Conservation (phyloP, 2,329 filamentous ascomycete genomes). For the Microdochium paspali region DNA sequence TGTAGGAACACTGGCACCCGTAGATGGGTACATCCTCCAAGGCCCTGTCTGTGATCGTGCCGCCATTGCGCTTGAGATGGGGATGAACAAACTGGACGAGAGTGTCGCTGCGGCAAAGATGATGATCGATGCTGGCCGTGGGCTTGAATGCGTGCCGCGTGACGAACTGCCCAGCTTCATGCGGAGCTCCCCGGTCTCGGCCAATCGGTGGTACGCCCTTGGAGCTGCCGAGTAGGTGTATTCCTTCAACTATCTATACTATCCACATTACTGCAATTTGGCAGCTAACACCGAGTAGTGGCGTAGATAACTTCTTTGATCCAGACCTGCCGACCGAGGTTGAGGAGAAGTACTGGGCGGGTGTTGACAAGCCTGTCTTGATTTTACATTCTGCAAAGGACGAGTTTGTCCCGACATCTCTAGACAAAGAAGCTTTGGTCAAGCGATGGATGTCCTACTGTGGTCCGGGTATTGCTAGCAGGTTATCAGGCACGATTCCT, state of each 20-base stretch:
- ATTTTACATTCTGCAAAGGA: constrained; percentile 59
- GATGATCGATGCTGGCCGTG: constrained; percentile 45
- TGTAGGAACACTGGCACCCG: constrained; percentile 30
- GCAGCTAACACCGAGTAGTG: constrained; percentile 26
- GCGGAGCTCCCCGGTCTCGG: constrained; percentile 34
- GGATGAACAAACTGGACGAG: constrained; percentile 29
- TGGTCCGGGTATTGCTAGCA: constrained; percentile 31
- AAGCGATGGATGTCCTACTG: constrained; percentile 43
- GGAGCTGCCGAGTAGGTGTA: constrained; percentile 36
- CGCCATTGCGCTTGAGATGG: constrained; percentile 37
- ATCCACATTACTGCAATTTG: neutral
- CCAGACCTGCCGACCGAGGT: constrained; percentile 32
- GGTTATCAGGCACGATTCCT: constrained; percentile 42
- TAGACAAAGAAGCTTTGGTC: constrained; percentile 51
- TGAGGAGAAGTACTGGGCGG: constrained; percentile 56
- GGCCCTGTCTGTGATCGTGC: constrained; percentile 74
- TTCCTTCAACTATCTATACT: neutral
- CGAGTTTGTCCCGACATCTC: constrained; percentile 47
- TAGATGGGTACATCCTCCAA: constrained; percentile 74
- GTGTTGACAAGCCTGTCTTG: constrained; percentile 48
- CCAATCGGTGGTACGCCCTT: constrained; percentile 42
- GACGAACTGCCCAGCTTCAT: constrained; percentile 30
- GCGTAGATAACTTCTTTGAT: constrained; percentile 73
- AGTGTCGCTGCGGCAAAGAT: constrained; percentile 38
- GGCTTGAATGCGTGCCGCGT: constrained; percentile 43